Conservation (phyloP, 1,139 yeast species). For the Yamadazyma pseudoaaseri region DNA sequence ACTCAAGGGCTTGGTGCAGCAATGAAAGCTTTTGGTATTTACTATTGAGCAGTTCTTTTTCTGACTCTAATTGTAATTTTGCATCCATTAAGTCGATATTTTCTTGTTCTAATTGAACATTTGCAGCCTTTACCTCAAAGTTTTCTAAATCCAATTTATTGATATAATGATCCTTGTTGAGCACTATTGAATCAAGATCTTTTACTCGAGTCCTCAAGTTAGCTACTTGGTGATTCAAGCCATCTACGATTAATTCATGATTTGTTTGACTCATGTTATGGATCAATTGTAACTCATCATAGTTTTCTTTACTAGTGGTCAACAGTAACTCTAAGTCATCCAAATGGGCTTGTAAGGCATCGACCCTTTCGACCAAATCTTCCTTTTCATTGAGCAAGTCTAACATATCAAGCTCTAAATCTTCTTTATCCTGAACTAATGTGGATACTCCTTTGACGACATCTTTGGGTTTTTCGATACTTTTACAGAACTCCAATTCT, state of each 20-base stretch:
- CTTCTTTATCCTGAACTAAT: constrained; percentile 1
- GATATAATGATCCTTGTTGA: background rate
- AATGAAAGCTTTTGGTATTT: background rate
- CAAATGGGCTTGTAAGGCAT: background rate
- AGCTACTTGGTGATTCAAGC: background rate
- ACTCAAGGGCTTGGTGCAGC: background rate
- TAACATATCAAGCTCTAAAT: constrained; percentile 1
- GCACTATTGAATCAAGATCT: background rate
- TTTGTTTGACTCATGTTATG: constrained; percentile 1
- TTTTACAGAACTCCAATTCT: background rate
- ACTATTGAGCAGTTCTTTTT: background rate
- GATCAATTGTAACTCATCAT: constrained; percentile 4
- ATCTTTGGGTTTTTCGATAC: background rate
- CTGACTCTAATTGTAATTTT: background rate
- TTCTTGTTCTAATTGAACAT: constrained; percentile 2
- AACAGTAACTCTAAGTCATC: constrained; percentile 3
- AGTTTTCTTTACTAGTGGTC: constrained; percentile 1
- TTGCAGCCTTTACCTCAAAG: background rate
- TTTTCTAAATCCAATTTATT: constrained; percentile 1
- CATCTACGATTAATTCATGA: constrained; percentile 3
- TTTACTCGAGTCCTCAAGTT: background rate
- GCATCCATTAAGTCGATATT: background rate
- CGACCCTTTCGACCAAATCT: background rate
- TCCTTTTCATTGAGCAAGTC: constrained; percentile 4
- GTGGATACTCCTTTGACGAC: background rate